Evolutionary conservation across 2,329 filamentous ascomycete species (phyloP).

Genomic region (Diaporthe citri): DNA sequence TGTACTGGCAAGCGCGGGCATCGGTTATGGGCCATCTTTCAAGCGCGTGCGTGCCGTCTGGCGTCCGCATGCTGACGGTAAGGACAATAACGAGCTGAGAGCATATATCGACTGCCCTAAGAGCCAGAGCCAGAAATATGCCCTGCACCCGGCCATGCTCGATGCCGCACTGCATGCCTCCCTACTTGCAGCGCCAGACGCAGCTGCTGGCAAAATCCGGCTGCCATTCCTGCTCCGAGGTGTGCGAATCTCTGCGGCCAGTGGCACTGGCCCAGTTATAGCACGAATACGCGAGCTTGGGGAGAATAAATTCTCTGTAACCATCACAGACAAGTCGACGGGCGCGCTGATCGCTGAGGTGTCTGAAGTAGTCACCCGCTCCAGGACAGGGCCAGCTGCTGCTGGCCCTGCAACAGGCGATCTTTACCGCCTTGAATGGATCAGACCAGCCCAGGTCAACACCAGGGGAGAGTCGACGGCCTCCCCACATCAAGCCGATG

Average conservation of each 20-base stretch:
- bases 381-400: neutral
- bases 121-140: neutral
- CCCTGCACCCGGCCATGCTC: constrained; percentile 1
- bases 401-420: neutral
- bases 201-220: neutral
- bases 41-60: neutral
- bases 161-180: constrained; percentile 4
- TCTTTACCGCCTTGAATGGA: neutral
- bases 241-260: neutral
- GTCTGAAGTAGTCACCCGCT: neutral
- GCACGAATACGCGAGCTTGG: neutral
- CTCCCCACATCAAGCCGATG: neutral
- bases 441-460: no score
- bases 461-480: neutral
- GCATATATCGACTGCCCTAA: neutral
- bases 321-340: neutral
- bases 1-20: neutral
- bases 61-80: neutral
- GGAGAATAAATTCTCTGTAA: neutral
- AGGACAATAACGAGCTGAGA: neutral
- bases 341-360: neutral
- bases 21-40: constrained; percentile 8
- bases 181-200: neutral
- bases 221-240: constrained; percentile 5
- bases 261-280: neutral